phyloP scores from a whole-genome alignment of 768 basidiomycete genomes.

The Tricholoma sp. region DNA sequence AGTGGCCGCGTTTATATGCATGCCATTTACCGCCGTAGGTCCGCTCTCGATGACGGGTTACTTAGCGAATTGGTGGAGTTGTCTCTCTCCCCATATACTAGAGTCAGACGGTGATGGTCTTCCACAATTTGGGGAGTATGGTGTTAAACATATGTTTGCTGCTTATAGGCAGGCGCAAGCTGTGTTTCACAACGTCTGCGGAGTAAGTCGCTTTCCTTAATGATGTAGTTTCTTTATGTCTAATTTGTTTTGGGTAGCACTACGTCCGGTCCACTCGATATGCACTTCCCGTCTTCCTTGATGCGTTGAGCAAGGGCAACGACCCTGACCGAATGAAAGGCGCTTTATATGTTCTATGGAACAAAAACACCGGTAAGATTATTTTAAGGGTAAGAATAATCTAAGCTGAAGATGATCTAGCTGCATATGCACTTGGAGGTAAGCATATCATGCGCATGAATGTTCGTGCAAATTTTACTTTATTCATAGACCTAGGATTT shows the following conservation, averaged over 20 bases:
- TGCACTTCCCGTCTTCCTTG: constrained; percentile 54
- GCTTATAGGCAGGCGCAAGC: constrained; percentile 60
- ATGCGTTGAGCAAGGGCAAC: constrained; percentile 62
- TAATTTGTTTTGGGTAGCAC: constrained; percentile 36
- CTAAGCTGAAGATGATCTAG: constrained; percentile 26
- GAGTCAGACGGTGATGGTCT: constrained; percentile 59
- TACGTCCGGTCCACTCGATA: constrained; percentile 69
- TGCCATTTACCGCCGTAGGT: constrained; percentile 66
- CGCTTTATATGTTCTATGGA: constrained; percentile 75
- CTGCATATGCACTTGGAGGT: constrained; percentile 68
- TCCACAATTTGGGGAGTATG: neutral
- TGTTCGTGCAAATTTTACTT: neutral
- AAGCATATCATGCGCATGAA: constrained; percentile 18
- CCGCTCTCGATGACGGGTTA: constrained; percentile 66
- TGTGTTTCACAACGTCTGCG: constrained; percentile 57
- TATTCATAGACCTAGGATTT: constrained; percentile 45
- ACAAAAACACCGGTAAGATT: constrained; percentile 59
- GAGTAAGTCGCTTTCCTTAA: constrained; percentile 38
- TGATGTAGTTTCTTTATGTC: neutral
- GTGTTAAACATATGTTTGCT: constrained; percentile 1
- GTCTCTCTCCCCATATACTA: constrained; percentile 75
- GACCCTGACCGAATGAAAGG: constrained; percentile 97
- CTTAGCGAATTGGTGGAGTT: constrained; percentile 65
- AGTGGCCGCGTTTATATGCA: constrained; percentile 74
- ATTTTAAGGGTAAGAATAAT: neutral